Conservation (phyloP, 2,329 filamentous ascomycete genomes). For the Nigrospora osmanthi region DNA sequence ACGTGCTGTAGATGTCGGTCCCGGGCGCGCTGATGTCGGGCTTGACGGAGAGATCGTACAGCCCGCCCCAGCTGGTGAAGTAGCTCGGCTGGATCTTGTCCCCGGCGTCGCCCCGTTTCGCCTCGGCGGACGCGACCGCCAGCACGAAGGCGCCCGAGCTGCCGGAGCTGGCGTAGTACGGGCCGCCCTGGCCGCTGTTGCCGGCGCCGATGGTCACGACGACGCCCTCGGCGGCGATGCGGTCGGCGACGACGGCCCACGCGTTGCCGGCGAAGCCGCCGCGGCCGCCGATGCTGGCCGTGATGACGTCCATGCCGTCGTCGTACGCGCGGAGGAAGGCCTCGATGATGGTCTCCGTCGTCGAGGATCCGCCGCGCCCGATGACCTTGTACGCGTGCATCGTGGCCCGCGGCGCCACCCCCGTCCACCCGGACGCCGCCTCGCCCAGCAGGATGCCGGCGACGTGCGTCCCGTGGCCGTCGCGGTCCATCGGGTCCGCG, state of each 20-base stretch:
- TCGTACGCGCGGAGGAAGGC: slow-evolving; percentile 15
- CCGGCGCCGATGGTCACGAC: slow-evolving; percentile 43
- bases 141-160: slow-evolving; percentile 30
- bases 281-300: slow-evolving; percentile 26
- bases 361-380: slow-evolving; percentile 4
- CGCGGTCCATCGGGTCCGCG: slow-evolving; percentile 4
- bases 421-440: slow-evolving; percentile 3
- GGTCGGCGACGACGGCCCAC: slow-evolving; percentile 25
- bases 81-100: slow-evolving; percentile 13
- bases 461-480: slow-evolving; percentile 9
- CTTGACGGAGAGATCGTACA: slow-evolving; percentile 30
- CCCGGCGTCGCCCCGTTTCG: no score
- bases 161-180: slow-evolving; percentile 34
- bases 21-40: slow-evolving; percentile 34
- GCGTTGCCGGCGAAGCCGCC: slow-evolving; percentile 24
- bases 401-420: slow-evolving; percentile 8
- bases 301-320: slow-evolving; percentile 19
- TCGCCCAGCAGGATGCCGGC: slow-evolving; percentile 3
- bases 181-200: slow-evolving; percentile 37
- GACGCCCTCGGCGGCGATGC: slow-evolving; percentile 32
- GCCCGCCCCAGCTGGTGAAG: slow-evolving; percentile 33
- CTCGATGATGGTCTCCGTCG: slow-evolving; percentile 13
- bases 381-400: slow-evolving; percentile 8
- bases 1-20: slow-evolving; percentile 36
- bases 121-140: slow-evolving; percentile 30